phyloP scores from a whole-genome alignment of 805 yeast genomes.

The Saccharomycopsis fodiens region DNA sequence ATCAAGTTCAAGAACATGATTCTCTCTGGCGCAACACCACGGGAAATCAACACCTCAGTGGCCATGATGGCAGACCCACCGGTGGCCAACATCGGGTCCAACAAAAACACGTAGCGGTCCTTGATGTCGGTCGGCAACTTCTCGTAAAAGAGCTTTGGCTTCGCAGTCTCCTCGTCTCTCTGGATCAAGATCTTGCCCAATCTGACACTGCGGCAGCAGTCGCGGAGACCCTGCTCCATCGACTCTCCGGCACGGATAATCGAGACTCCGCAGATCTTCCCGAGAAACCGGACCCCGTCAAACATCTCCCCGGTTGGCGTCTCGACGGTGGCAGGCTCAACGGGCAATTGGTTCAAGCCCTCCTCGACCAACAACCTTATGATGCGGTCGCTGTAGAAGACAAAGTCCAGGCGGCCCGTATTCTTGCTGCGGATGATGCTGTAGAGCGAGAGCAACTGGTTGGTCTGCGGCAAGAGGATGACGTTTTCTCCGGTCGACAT shows the following conservation, averaged over 20 bases:
- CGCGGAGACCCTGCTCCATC: constrained; percentile 97
- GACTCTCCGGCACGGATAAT: constrained; percentile 98
- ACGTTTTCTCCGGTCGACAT: constrained; percentile 37
- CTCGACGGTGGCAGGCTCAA: constrained; percentile 53
- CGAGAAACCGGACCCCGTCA: constrained; percentile 74
- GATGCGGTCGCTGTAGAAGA: constrained; percentile 91
- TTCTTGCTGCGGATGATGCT: constrained; percentile 79
- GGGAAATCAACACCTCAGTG: constrained; percentile 74
- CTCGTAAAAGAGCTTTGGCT: constrained; percentile 86
- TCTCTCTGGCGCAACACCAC: constrained; percentile 84
- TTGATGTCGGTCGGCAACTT: constrained; percentile 90
- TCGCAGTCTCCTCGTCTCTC: constrained; percentile 96
- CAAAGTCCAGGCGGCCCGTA: constrained; percentile 86
- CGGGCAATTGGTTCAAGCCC: constrained; percentile 91
- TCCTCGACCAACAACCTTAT: constrained; percentile 91
- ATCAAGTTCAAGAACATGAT: constrained; percentile 85
- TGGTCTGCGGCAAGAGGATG: constrained; percentile 71
- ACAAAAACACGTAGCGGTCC: constrained; percentile 78
- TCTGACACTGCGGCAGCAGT: constrained; percentile 92
- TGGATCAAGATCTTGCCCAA: constrained; percentile 95
- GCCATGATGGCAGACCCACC: constrained; percentile 99
- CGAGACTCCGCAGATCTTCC: constrained; percentile 96
- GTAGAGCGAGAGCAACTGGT: constrained; percentile 81
- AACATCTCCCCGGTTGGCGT: constrained; percentile 72
- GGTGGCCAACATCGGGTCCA: constrained; percentile 98